Base-by-base conservation (phyloP, 495 filamentous ascomycete genomes). In the Penicillium chermesinum region DNA sequence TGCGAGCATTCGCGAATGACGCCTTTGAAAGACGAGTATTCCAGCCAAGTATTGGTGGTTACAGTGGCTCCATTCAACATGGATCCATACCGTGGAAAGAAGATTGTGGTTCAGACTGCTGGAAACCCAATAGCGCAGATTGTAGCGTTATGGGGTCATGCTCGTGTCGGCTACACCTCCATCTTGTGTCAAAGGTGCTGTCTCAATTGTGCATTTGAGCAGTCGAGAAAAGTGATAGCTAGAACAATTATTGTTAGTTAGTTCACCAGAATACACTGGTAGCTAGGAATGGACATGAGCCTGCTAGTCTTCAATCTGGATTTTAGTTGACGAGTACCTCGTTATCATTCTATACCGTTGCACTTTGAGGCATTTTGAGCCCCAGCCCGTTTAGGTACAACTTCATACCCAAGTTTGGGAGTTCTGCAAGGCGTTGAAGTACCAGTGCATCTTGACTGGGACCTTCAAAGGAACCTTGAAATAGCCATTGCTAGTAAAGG, bases 171-270 rank as follows among this genome's bases (percentile, higher is more conserved):
- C 25, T 30, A 30, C 4, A 30, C 10, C 25, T 30, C 10, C 2
- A 40, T 47, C 3, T 37, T 47, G 7, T 47, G 36, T 37, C 22
- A 25, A 10, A 33, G 15, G 21, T 39, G 35, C 13, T 39, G 22
- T 20, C 21, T 47, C 8, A 47, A 39, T 5, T 47, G 45, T 30
- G 44, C 44, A 5, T 47, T 36, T 33, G 44, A 47, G 36, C 44
- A 47, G 21, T 19, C 36, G 22, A 36, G 20, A 16, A 47, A 16
- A 39, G 32, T 22, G 35, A 47, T 16, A 37, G 38, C 27, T 17
- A 47, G 10, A 44, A 44, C 25, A 8, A 44, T 44, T 16, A 13
- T 32, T 34, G 27, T 32, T 14, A 6, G 25, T 30, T 30, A 30
- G 25, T 30, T 30, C 10, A n/a, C n/a, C n/a, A n/a, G n/a, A n/a